Evolutionary conservation across 2,329 filamentous ascomycete species (phyloP), one percentile per base, ranked within the genome.

Genomic region (Colletotrichum gigasporum): DNA sequence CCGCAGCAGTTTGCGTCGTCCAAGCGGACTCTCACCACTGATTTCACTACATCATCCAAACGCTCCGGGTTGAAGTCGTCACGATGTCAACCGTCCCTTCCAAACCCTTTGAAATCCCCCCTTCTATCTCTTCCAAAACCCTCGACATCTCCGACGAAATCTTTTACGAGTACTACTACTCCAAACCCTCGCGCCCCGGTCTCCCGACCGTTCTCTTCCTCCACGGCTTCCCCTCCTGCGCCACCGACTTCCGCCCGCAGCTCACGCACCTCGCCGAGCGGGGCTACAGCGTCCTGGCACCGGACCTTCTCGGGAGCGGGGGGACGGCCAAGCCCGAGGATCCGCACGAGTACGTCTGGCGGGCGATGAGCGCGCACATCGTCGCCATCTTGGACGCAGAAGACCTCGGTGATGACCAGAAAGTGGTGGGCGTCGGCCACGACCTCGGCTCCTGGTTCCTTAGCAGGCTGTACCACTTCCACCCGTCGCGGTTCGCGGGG

Each of bases 281-380:
- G 2, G 80, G 80, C 1, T 79, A 82, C 57, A 82, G 82, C 0
- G 69, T 83, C 11, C 50, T 84, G 0, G 80, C 73, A 0, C 76
- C 75, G 0, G 82, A 84, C 63, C 70, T 82, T 1, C 14, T 98
- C 71, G 91, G 92, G 73, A 97, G 94, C 1, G 89, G 94, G 14
- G 85, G 97, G 6, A 93, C 91, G 0, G 93, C 93, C 6, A 85
- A 91, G 56, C 92, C 96, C 71, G 94, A 94, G 54, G 84, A 88
- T 22, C 88, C 87, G 66, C 91, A 92, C 70, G 84, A 87, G 18
- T 91, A 95, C 76, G 87, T 90, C 47, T 90, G 92, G 74, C 92
- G 91, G 80, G 91, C 92, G 76, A 96, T 97, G 93, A 83, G 91
- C 68, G 91, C 92, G 2, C 82, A 96, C 58, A 78, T 96, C 59